Evolutionary conservation across 2,329 filamentous ascomycete genomes (phyloP), one percentile per base, ranked within the genome.

Genomic region (Simplicillium aogashimaense): DNA sequence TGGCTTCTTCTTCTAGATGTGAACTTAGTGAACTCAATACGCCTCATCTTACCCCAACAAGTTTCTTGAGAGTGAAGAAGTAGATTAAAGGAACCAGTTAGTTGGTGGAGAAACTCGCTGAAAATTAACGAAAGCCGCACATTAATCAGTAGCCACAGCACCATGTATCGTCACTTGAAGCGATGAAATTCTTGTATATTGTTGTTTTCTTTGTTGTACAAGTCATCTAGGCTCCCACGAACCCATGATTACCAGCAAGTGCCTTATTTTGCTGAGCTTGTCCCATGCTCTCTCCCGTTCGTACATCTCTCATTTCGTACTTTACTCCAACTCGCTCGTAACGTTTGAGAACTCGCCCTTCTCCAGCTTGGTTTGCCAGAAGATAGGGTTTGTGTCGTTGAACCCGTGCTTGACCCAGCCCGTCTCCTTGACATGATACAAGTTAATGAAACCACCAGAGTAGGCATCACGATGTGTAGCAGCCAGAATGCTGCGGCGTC

Each of bases 381-480:
- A 98, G 60, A 97, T 94, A 35, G 90, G 90, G 72, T 97, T 95
- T 53, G 90, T 97, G 65, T 98, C 92, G 58, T 73, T 88, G 76
- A 98, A 98, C 47, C 92, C 92, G 60, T 97, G 90, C 77, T 94
- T 95, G 57, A 94, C 89, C 92, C 92, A 98, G 53, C 92, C 92
- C 48, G 88, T 83, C 72, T 98, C 90, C 80, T 95, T 95, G 61
- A 98, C 89, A 59, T 98, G 92, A 68, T 98, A 98, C 59, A 97
- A 62, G 70, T 98, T 98, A 75, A 98, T 95, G 70, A 79, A 97
- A 51, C 92, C 92, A 72, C 92, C 92, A 17, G 92, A 97, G 76
- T 85, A 98, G n/a, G 92, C 92, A 63, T 98, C 92, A 59, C 92
- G 78, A 69, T 98, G 92, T 45, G 90, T 97, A 41, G 92, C 92